Evolutionary conservation across 805 yeast species (phyloP), one percentile per base, ranked within the genome.

Genomic region (Kazachstania viticola): DNA sequence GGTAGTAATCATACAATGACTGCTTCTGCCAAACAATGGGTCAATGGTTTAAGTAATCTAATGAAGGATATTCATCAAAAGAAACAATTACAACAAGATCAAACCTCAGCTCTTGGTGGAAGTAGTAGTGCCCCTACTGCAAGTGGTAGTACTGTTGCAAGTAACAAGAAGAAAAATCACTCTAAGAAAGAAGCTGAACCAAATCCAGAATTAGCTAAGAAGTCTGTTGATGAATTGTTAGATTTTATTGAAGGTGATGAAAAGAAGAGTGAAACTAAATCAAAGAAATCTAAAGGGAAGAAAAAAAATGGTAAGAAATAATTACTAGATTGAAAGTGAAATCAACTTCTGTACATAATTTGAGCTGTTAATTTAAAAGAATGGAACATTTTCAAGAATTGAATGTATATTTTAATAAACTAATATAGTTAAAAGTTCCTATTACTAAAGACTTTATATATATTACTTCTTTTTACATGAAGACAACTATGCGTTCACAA

Each of bases 1-100:
- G 95, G 95, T 18, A 69, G 74, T 16, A 76, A 75, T 31, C 80
- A 83, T 50, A 61, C 59, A 23, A 63, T 71, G 35, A 73, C 95
- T 16, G 69, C 65, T 38, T 88, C 84, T 49, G 69, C 81, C 26
- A 65, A 68, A 40, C 70, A 65, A 36, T 79, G 85, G 73, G 69
- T 69, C 25, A 63, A 65, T 27, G 75, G 73, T 45, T 62, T 85
- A 38, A 62, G 58, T 48, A 46, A 60, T 57, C 37, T 59, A 26
- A 42, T 51, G 17, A 44, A 52, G 24, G 48, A 43, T 24, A 37
- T 49, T 30, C 46, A 39, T 35, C 48, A 46, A 36, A 45, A 41
- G 45, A 51, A 48, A 33, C 45, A 45, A 21, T 28, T 44, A 34
- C 48, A 45, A 23, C 50, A 47, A 32, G 45, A 45, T 9, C 53